These are phyloP conservation scores for Cladosporium sp. DNA, from an alignment of 2,329 filamentous ascomycete species.

Conservation along the genomic window DNA sequence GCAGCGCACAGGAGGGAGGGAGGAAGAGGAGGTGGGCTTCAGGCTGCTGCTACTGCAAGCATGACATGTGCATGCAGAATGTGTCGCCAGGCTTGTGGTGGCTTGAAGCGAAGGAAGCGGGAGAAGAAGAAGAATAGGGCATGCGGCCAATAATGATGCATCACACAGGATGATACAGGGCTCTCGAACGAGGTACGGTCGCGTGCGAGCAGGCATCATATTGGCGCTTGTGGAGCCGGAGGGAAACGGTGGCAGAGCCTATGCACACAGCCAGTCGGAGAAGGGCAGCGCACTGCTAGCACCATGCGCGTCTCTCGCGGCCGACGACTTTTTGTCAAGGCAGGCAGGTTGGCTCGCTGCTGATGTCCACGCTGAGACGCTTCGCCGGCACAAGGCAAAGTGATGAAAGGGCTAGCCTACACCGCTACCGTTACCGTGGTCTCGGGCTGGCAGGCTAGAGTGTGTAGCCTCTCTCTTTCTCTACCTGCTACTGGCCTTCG, in stretches of 20 bases:
- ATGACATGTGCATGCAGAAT: conserved; percentile 15
- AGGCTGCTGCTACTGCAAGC: background rate
- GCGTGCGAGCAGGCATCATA: conserved; percentile 11
- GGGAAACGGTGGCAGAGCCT: background rate
- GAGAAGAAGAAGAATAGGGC: background rate
- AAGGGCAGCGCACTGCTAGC: background rate
- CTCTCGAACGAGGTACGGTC: background rate
- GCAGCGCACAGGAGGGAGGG: background rate
- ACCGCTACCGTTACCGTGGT: conserved; percentile 14
- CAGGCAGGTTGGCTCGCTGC: background rate
- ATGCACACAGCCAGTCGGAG: conserved; percentile 13
- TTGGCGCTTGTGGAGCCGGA: background rate
- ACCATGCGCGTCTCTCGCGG: background rate
- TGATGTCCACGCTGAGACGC: background rate
- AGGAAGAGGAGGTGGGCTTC: background rate
- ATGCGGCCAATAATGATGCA: background rate
- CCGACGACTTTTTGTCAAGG: conserved; percentile 1
- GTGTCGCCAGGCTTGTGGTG: background rate
- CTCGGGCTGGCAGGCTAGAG: conserved; percentile 10
- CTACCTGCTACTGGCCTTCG: too few relatives aligned
- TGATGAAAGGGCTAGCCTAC: background rate
- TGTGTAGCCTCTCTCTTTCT: too few relatives aligned
- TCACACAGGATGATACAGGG: background rate
- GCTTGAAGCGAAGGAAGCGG: conserved; percentile 12
- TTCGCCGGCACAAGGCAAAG: background rate